Conservation (phyloP, 1,284 basidiomycete genomes). For the Cystobasidiaceae sp. region DNA sequence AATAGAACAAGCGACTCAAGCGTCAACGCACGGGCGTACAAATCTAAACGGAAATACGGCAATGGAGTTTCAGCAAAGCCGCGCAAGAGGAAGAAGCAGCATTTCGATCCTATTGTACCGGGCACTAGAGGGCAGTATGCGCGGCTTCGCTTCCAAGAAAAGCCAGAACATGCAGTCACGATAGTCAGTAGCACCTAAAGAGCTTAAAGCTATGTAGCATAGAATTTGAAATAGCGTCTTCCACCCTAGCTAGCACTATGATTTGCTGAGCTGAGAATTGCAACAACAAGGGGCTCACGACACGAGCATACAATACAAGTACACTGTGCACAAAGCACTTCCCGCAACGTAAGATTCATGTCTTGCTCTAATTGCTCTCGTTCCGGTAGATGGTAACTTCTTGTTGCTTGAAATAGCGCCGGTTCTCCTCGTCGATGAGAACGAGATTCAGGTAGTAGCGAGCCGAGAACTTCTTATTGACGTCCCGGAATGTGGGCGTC, state of each 20-base stretch:
- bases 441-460: conserved; percentile 96
- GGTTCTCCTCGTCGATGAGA: conserved; percentile 90
- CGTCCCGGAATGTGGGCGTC: conserved; percentile 95
- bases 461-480: conserved; percentile 98
- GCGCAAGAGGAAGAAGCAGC: not conserved
- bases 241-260: no score
- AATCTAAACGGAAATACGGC: not conserved
- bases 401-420: conserved; percentile 75
- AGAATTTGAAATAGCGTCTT: no score
- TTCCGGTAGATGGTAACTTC: conserved; percentile 43
- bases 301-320: conserved; percentile 1
- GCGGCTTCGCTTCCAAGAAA: conserved; percentile 3
- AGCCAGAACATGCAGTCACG: conserved; percentile 8
- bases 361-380: conserved; percentile 1
- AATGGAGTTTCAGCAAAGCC: not conserved
- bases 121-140: conserved; percentile 14
- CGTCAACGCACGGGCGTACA: no score
- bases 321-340: not conserved
- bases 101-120: not conserved
- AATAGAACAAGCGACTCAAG: no score
- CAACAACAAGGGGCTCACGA: no score
- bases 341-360: not conserved
- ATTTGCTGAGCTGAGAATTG: no score
- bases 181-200: not conserved
- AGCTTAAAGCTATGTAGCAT: not conserved